phyloP scores from a whole-genome alignment of 495 filamentous ascomycete genomes.

The Polyplosphaeria fusca region DNA sequence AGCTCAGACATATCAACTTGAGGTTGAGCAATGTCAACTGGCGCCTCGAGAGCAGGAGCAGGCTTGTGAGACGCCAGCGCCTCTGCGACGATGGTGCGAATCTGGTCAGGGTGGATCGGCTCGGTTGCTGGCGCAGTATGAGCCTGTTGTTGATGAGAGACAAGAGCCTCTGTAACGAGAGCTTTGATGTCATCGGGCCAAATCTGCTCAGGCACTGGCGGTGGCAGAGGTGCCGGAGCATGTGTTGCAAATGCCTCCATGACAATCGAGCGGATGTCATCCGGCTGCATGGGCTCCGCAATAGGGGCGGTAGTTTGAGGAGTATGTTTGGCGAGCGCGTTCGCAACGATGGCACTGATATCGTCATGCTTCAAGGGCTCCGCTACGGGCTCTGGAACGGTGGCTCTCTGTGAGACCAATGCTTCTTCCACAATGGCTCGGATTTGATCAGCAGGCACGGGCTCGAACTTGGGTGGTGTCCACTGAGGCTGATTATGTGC shows the following conservation, averaged over 20 bases:
- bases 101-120: constrained; percentile 61
- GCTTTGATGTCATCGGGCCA: constrained; percentile 14
- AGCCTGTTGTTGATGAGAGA: not conserved
- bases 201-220: constrained; percentile 14
- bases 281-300: constrained; percentile 50
- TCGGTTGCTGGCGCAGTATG: constrained; percentile 5
- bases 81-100: constrained; percentile 73
- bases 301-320: constrained; percentile 6
- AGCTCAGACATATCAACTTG: constrained; percentile 45
- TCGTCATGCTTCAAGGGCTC: constrained; percentile 5
- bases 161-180: constrained; percentile 16
- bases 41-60: constrained; percentile 14
- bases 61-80: constrained; percentile 44
- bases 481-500: constrained; percentile 51
- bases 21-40: constrained; percentile 27
- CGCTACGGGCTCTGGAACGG: not conserved
- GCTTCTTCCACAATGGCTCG: constrained; percentile 4
- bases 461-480: constrained; percentile 20
- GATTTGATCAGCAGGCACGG: constrained; percentile 20
- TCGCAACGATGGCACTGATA: constrained; percentile 15
- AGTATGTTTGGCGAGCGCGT: constrained; percentile 44
- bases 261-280: constrained; percentile 78
- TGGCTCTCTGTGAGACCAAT: not conserved
- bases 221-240: not conserved
- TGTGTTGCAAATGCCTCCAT: constrained; percentile 55